Evolutionary conservation across 2,329 filamentous ascomycete genomes (phyloP), one percentile per base, ranked within the genome.

Genomic region (Cercospora canescens): DNA sequence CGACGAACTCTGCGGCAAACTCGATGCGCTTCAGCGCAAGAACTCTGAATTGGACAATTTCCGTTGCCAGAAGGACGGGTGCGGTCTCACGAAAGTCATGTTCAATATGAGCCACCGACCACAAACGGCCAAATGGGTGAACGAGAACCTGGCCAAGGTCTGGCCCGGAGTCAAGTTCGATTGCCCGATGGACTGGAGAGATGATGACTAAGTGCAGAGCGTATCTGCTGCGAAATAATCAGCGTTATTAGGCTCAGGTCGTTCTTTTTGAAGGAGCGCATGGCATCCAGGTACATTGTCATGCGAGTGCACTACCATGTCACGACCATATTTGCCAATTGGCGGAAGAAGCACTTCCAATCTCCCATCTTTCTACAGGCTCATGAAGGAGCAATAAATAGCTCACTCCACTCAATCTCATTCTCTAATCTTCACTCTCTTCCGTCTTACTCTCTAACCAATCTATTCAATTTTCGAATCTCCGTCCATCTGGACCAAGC

Each of bases 401-500:
- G 28, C 34, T 34, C 28, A 55, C 16, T 18, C 52, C 8, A 6
- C 11, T 32, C 16, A 6, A 32, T 34, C 6, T 30, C 52, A n/a
- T 8, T 55, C n/a, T 32, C 14, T 7, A 48, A 18, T n/a, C 28
- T 14, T n/a, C n/a, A 12, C 24, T 6, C 7, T 11, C 4, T 21
- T 21, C 6, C 28, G 12, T 62, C 16, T 63, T 18, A 62, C 5
- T 32, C 37, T n/a, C 56, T 63, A 5, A 58, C 52, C 72, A 79
- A 63, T 57, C 79, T 77, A 70, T 84, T 84, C 74, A 84, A 71
- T 75, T 79, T 81, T 55, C 82, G 72, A 62, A 94, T 92, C 77
- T 93, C 90, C 26, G 86, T 90, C 88, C 89, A 94, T 45, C 91
- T 82, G 59, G 85, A 89, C 82, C 90, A 81, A 37, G 81, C 79